Conservation (phyloP, 306 rosid genomes). For the Prunus padus region DNA sequence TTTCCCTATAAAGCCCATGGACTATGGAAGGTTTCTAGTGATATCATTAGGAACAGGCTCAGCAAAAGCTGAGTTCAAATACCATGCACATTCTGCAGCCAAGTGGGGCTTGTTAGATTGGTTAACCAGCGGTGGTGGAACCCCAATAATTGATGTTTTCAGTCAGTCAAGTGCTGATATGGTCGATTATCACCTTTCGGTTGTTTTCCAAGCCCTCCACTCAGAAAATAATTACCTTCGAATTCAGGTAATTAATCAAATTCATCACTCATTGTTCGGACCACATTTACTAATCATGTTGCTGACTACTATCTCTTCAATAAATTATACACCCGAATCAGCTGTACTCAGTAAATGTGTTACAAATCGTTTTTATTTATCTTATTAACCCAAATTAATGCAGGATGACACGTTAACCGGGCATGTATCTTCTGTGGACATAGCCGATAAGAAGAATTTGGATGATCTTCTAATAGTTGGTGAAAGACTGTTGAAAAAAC, state of each 20-base stretch:
- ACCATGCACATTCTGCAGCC: conserved; percentile 30
- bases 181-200: conserved; percentile 31
- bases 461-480: conserved; percentile 48
- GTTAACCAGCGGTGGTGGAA: conserved; percentile 36
- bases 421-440: conserved; percentile 26
- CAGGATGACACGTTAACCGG: conserved; percentile 56
- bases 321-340: too few relatives aligned
- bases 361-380: background rate
- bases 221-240: conserved; percentile 41
- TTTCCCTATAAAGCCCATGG: conserved; percentile 25
- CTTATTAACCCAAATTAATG: background rate
- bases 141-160: conserved; percentile 29
- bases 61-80: conserved; percentile 22
- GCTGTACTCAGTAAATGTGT: background rate
- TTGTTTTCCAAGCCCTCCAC: conserved; percentile 26
- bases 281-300: background rate
- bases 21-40: conserved; percentile 35
- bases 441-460: conserved; percentile 38
- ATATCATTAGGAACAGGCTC: conserved; percentile 59
- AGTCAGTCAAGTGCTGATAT: conserved; percentile 26
- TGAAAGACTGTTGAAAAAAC: conserved; percentile 30
- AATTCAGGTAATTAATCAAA: conserved; percentile 27
- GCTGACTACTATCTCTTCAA: background rate
- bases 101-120: conserved; percentile 41
- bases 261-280: background rate